Evolutionary conservation across 495 filamentous ascomycete species (phyloP).

Genomic region (Aspergillus conjunctus): DNA sequence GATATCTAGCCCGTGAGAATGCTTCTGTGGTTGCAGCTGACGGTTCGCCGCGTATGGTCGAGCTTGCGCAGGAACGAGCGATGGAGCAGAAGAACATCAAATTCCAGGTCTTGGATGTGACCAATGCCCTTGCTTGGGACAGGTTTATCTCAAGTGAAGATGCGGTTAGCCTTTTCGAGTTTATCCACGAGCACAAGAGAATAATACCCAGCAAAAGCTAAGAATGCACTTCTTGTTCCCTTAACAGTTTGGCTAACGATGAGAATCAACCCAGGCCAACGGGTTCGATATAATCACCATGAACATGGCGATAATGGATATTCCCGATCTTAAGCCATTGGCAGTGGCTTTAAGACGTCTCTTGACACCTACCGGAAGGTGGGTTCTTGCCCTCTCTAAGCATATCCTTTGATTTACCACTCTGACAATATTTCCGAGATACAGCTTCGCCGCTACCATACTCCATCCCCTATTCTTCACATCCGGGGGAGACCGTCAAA

Average conservation of each 20-base stretch:
- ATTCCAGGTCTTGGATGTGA: neutral
- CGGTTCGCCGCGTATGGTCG: neutral
- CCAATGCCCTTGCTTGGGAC: neutral
- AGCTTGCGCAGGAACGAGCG: neutral
- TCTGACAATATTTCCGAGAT: neutral
- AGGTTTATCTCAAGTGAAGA: neutral
- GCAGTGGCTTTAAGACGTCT: conserved; percentile 11
- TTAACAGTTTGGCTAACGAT: neutral
- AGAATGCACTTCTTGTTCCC: conserved; percentile 1
- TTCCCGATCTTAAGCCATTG: conserved; percentile 16
- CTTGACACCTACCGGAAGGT: neutral
- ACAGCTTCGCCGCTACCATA: conserved; percentile 18
- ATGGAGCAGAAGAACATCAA: neutral
- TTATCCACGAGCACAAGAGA: neutral
- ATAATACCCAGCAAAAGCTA: neutral
- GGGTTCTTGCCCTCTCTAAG: neutral
- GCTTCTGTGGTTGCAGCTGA: conserved; percentile 17
- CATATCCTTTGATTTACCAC: neutral
- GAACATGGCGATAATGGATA: conserved; percentile 25
- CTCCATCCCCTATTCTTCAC: conserved; percentile 24
- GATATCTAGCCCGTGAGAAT: conserved; percentile 16
- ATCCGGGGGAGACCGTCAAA: conserved; percentile 18
- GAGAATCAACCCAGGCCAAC: conserved; percentile 1
- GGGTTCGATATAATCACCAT: conserved; percentile 19
- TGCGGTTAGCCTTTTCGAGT: neutral